Evolutionary conservation across 73 alveolate species (phyloP).

Genomic region (Tetrahymena thermophila): DNA sequence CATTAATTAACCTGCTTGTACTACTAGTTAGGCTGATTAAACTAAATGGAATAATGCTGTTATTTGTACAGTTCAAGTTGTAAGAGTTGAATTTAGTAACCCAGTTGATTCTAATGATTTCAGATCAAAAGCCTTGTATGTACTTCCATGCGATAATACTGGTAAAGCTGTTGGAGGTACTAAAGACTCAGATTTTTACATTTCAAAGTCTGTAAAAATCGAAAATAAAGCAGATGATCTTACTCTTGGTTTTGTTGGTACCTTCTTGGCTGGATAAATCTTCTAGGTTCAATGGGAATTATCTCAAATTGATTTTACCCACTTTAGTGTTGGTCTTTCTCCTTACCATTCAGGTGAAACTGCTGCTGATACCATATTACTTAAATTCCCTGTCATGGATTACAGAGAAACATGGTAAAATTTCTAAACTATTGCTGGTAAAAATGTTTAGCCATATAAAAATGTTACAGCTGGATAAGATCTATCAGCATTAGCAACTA

Average conservation of each 20-base stretch:
- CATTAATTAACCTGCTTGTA: conserved; percentile 7
- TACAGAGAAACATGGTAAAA: conserved; percentile 33
- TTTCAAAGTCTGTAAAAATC: conserved; percentile 10
- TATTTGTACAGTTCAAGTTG: conserved; percentile 3
- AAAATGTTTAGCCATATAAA: background rate
- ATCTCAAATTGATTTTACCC: conserved; percentile 13
- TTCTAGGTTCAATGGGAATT: conserved; percentile 27
- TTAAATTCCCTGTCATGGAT: conserved; percentile 19
- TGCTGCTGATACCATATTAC: background rate
- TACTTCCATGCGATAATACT: background rate
- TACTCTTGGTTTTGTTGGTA: conserved; percentile 1
- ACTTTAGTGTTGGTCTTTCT: conserved; percentile 9
- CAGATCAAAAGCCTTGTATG: background rate
- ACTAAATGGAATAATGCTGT: conserved; percentile 30
- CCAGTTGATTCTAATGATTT: background rate
- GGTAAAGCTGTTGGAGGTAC: background rate
- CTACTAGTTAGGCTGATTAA: background rate
- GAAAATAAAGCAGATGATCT: conserved; percentile 9
- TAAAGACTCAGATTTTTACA: background rate
- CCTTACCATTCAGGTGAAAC: conserved; percentile 12
- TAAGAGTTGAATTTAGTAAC: conserved; percentile 13
- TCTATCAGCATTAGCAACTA: background rate
- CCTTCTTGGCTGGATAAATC: conserved; percentile 17
- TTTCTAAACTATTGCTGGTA: conserved; percentile 13
- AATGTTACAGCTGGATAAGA: conserved; percentile 1